phyloP scores from a whole-genome alignment of 2,329 filamentous ascomycete genomes.

The Zymoseptoria crescenta region DNA sequence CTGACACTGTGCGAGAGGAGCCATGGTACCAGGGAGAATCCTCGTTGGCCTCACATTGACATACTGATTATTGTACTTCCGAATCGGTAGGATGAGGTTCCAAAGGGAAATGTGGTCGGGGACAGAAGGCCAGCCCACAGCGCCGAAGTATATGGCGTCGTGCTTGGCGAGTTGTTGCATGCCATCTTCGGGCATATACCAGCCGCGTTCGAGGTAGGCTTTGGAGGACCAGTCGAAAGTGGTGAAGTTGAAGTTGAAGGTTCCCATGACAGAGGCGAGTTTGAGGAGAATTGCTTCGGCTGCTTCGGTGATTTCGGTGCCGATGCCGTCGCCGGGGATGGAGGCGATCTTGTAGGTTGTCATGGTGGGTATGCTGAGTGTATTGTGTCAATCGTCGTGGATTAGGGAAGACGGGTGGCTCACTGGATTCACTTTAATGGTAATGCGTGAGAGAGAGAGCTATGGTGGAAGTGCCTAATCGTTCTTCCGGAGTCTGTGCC shows the following conservation, averaged over 20 bases:
- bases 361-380: slow-evolving; percentile 3
- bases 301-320: slow-evolving; percentile 54
- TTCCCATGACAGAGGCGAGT: slow-evolving; percentile 37
- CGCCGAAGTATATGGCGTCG: slow-evolving; percentile 52
- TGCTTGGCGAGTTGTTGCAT: slow-evolving; percentile 44
- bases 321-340: slow-evolving; percentile 58
- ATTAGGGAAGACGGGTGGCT: not conserved
- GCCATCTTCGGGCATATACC: slow-evolving; percentile 47
- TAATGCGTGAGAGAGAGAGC: not conserved
- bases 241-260: slow-evolving; percentile 44
- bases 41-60: slow-evolving; percentile 54
- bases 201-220: slow-evolving; percentile 44
- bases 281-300: slow-evolving; percentile 43
- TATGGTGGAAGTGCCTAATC: not conserved
- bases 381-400: not conserved
- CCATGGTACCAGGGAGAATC: slow-evolving; percentile 36
- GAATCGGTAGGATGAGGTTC: slow-evolving; percentile 59
- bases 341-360: slow-evolving; percentile 19
- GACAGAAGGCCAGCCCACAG: slow-evolving; percentile 54
- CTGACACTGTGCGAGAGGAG: slow-evolving; percentile 33
- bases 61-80: slow-evolving; percentile 60
- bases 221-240: slow-evolving; percentile 45
- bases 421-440: not conserved
- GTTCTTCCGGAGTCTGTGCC: not conserved
- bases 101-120: slow-evolving; percentile 60